Base-by-base conservation (phyloP, 2,329 filamentous ascomycete species). In the Aspergillus floridensis region DNA sequence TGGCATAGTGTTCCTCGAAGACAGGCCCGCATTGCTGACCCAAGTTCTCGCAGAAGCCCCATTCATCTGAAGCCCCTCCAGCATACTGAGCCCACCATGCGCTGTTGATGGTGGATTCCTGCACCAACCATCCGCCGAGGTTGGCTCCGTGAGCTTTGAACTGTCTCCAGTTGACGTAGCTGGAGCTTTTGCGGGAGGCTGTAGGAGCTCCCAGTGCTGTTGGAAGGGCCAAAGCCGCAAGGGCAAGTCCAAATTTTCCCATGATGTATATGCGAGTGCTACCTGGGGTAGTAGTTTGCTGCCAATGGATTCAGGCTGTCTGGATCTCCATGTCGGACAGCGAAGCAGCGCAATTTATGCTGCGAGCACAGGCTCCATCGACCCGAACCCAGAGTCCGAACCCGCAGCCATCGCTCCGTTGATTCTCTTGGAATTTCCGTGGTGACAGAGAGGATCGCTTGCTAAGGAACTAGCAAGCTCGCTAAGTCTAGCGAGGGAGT, bases 51-150 rank as follows among this genome's bases (percentile, higher is more conserved):
- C 62, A 62, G 44, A 60, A 57, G 12, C 62, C 60, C 68, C 67
- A 68, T 67, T 69, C 68, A 50, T 68, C 68, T 0, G 58, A 26
- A 4, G 64, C 66, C 6, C 62, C 62, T 32, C 49, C 50, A 22
- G 65, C 64, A 41, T 66, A 58, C 3, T 57, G 49, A 26, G 46
- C 50, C 66, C 66, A 69, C 63, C 65, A 66, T 2, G 49, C 35
- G 3, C 60, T 65, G 44, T 67, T 64, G 35, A 70, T 69, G 41
- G 64, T 68, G 21, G 61, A 64, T 52, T 69, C 63, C 52, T 66
- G 63, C 22, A 61, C 62, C 3, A 69, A 63, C 66, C 65, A 70
- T 19, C 66, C 65, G 44, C 66, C 65, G 1, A 70, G 60, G 31
- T 62, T 59, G 7, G 59, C 54, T 1, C 53, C 59, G n/a, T 59